Base-by-base conservation (phyloP, 352 stramenopile genomes). In the Saprolegnia parasitica region DNA sequence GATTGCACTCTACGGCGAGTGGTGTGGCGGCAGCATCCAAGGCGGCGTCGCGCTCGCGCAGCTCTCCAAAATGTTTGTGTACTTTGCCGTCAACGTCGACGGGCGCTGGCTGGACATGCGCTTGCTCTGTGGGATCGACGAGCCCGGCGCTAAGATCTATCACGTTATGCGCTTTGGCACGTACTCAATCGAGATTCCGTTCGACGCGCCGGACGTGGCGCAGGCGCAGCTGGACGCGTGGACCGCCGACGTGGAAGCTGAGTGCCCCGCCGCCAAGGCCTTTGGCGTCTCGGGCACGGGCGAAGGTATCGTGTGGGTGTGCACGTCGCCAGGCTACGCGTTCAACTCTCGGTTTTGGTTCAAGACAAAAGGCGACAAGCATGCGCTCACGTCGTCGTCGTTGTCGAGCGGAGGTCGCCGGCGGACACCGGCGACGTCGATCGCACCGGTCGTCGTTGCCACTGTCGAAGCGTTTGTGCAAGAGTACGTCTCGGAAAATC, bases 231-330 rank as follows among this genome's bases (percentile, higher is more conserved):
- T 68, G 26, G 35, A 68, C 0, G 32, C 16, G 10, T 15, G 64
- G 23, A 68, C 62, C 24, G 26, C 50, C 11, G 18, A 16, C 18
- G 39, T 68, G 4, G 62, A 68, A 42, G 62, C 40, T 18, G 62
- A 68, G 24, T 68, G 62, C 29, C 62, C 62, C 11, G 62, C 62
- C 0, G 62, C 13, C 13, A 68, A 68, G 21, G 16, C 18, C 26
- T 39, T 68, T 42, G 62, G 62, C 15, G 46, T 68, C 15, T 42
- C 62, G 16, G 62, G 50, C 13, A 35, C 42, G 5, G 62, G 62
- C 21, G 62, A 68, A 60, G 62, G 62, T 10, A 60, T 68, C 35
- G 62, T 68, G 26, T 68, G 62, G 62, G 61, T 18, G 21, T 68
- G 62, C 26, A 47, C 42, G 16, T 57, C 62, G 1, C 15, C 21